These are phyloP conservation scores for Coniella lustricola DNA, from an alignment of 2,329 filamentous ascomycete species.

Conservation along the genomic window DNA sequence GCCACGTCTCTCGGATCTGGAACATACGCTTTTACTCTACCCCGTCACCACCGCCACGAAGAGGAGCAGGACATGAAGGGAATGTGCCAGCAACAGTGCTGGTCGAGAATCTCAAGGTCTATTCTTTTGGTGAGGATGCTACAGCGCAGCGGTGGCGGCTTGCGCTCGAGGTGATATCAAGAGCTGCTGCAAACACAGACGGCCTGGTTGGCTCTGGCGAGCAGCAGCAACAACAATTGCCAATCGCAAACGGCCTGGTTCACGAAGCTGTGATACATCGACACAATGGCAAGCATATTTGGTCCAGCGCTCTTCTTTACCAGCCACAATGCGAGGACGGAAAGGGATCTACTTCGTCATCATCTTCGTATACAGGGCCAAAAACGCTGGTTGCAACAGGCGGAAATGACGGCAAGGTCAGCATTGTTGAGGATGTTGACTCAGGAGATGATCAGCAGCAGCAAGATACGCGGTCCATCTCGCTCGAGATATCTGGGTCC, in stretches of 20 bases:
- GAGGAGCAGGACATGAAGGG: background rate
- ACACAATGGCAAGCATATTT: constrained; percentile 86
- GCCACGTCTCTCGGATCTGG: constrained; percentile 88
- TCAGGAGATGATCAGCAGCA: background rate
- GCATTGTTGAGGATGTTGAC: constrained; percentile 31
- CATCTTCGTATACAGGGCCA: too few species aligned
- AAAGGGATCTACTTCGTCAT: background rate
- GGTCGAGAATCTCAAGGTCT: constrained; percentile 26
- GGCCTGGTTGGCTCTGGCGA: too few species aligned
- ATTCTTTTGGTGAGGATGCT: constrained; percentile 82
- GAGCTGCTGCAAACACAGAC: constrained; percentile 7
- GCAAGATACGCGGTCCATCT: background rate
- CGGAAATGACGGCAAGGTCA: constrained; percentile 72
- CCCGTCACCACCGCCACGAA: constrained; percentile 2
- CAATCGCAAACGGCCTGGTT: constrained; percentile 30
- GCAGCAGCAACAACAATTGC: constrained; percentile 4
- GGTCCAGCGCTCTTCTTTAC: constrained; percentile 55
- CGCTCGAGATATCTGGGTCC: background rate
- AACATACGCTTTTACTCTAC: constrained; percentile 67
- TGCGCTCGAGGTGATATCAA: constrained; percentile 29
- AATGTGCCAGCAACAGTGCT: background rate
- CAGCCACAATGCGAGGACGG: constrained; percentile 15
- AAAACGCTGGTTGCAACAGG: constrained; percentile 56
- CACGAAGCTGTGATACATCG: constrained; percentile 52
- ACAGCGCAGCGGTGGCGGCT: constrained; percentile 67